phyloP scores from a whole-genome alignment of 306 rosid genomes.

The Carpinus fangiana region DNA sequence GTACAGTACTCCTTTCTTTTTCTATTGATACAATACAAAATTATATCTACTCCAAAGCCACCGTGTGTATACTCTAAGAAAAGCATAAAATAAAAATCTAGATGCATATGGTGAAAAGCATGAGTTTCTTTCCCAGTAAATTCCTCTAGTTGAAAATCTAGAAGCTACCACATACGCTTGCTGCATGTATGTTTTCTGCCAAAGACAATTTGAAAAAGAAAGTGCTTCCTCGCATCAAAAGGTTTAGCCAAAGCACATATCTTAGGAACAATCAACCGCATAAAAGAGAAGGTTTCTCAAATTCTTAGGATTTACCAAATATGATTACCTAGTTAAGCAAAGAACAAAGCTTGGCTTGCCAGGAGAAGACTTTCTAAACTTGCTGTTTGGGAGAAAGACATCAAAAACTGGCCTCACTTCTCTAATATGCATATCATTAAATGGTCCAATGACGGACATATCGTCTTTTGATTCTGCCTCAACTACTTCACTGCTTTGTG shows the following conservation, averaged over 20 bases:
- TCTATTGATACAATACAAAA: background rate
- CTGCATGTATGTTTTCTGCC: background rate
- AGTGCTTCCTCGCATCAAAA: background rate
- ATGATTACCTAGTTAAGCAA: constrained; percentile 67
- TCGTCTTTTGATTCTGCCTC: constrained; percentile 33
- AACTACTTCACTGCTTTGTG: constrained; percentile 28
- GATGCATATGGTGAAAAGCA: background rate
- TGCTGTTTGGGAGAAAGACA: constrained; percentile 76
- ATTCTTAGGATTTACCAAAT: background rate
- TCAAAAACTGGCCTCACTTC: constrained; percentile 60
- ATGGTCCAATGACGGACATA: constrained; percentile 35
- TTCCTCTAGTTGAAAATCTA: background rate
- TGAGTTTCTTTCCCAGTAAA: background rate
- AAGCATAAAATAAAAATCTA: background rate
- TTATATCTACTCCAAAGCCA: background rate
- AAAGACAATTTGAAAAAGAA: background rate
- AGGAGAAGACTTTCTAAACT: constrained; percentile 75
- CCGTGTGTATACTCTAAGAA: background rate
- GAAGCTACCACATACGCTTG: background rate
- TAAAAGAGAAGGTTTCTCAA: constrained; percentile 6
- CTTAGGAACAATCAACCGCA: background rate
- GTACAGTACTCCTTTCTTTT: background rate
- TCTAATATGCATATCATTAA: constrained; percentile 48
- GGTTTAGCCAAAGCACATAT: background rate
- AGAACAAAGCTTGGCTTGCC: constrained; percentile 68